A percentile compares a stretch with the other conserved stretches of the same genome.
phyloP scores from a whole-genome alignment of 495 filamentous ascomycete species.

The Tuber brumale region DNA sequence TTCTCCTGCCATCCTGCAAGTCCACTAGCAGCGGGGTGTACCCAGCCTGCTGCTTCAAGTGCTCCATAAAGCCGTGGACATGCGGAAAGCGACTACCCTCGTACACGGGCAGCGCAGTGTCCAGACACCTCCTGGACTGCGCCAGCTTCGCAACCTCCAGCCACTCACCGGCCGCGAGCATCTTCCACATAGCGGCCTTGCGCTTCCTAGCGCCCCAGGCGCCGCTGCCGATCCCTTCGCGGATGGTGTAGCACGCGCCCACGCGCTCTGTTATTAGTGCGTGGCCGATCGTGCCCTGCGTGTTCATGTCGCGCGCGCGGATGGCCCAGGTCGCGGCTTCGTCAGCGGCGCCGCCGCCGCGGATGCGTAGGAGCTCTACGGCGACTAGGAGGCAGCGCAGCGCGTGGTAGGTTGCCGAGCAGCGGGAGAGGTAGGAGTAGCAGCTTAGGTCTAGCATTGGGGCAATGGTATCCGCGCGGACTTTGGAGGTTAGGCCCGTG shows the following conservation, averaged over 20 bases:
- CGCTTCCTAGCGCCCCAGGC: constrained; percentile 62
- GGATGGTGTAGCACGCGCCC: constrained; percentile 72
- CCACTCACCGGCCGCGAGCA: constrained; percentile 79
- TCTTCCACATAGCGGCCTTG: constrained; percentile 86
- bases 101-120: constrained; percentile 65
- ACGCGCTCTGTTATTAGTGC: constrained; percentile 77
- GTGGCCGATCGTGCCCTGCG: constrained; percentile 67
- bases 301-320: constrained; percentile 65
- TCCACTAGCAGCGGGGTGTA: constrained; percentile 31
- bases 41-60: constrained; percentile 44
- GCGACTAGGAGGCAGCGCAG: constrained; percentile 69
- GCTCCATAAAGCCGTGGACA: constrained; percentile 45
- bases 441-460: constrained; percentile 77
- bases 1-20: neutral
- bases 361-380: constrained; percentile 70
- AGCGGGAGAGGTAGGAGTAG: constrained; percentile 87
- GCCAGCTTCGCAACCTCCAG: constrained; percentile 60
- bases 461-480: constrained; percentile 70
- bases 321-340: constrained; percentile 81
- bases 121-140: constrained; percentile 64
- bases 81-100: constrained; percentile 45
- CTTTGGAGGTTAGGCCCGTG: constrained; percentile 61
- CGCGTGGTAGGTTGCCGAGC: constrained; percentile 63
- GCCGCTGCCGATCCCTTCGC: constrained; percentile 57
- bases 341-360: constrained; percentile 72